These are phyloP conservation scores for Russula sp. DNA, from an alignment of 768 basidiomycete species.

Conservation along the genomic window DNA sequence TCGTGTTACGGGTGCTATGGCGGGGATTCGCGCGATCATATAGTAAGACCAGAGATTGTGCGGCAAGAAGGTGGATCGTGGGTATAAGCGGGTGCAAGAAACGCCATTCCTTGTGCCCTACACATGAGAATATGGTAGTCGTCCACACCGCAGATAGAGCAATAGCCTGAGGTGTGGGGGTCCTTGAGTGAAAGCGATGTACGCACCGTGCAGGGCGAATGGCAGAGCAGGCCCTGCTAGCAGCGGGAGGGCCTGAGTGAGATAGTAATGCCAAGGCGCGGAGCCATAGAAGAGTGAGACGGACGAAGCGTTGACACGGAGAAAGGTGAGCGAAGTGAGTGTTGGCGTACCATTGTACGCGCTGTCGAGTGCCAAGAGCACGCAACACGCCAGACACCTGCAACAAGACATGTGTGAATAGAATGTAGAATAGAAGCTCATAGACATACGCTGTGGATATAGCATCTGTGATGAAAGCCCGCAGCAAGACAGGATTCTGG, in stretches of 20 bases:
- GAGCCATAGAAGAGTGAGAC: conserved; percentile 91
- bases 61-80: conserved; percentile 69
- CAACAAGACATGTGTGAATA: not conserved
- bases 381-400: conserved; percentile 11
- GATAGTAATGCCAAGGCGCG: conserved; percentile 83
- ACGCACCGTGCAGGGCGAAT: conserved; percentile 53
- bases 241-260: conserved; percentile 80
- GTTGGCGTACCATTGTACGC: conserved; percentile 58
- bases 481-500: conserved; percentile 27
- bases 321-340: conserved; percentile 76
- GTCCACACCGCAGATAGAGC: conserved; percentile 53
- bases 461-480: conserved; percentile 35
- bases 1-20: not conserved
- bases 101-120: conserved; percentile 96
- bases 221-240: conserved; percentile 68
- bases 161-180: conserved; percentile 33
- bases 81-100: conserved; percentile 92
- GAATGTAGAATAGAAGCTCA: not conserved
- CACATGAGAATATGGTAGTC: conserved; percentile 59
- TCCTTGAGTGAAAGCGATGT: conserved; percentile 23
- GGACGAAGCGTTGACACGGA: conserved; percentile 72
- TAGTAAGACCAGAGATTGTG: conserved; percentile 55
- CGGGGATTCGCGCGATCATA: conserved; percentile 13
- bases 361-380: conserved; percentile 46
- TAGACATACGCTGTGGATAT: conserved; percentile 37